Base-by-base conservation (phyloP, 1,284 basidiomycete genomes). In the Exobasidium rhododendri region DNA sequence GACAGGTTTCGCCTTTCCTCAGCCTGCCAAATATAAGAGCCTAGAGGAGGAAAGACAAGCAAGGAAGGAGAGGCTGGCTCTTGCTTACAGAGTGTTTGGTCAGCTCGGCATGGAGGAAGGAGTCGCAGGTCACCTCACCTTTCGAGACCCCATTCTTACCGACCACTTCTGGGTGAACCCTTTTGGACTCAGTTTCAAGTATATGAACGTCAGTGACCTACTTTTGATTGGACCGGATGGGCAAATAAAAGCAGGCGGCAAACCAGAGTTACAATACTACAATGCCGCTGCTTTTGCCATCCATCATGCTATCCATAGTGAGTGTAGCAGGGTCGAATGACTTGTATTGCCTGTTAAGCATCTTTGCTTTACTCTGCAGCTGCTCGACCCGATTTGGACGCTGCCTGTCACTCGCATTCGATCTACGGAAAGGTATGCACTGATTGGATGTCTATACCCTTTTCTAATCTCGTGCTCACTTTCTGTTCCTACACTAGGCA, bases 371-470 rank as follows among this genome's bases (percentile, higher is more conserved):
- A n/a, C n/a, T n/a, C n/a, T n/a, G n/a, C n/a, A n/a, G n/a, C 81
- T 14, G 83, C 84, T n/a, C 84, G 86, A 24, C 85, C 86, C 0
- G 86, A 88, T 69, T 83, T 87, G 20, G 70, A 85, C 35, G 86
- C 86, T 44, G 86, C 86, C 3, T 86, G 86, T 4, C 87, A 88
- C 77, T 85, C 84, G 20, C 87, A 88, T 75, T 85, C 84, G 3
- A 79, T 85, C 53, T 66, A 78, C 28, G 87, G 86, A n/a, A 85
- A 85, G 69, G 68, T 53, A 28, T 14, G 51, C 17, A n/a, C 28
- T 4, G 7, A n/a, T 10, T 10, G 17, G 35, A 40, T 7, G 7
- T 20, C 11, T 13, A 22, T 40, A 28, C n/a, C 20, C 22, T 17
- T 4, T 10, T 11, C 28, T 24, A 14, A 53, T 31, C 22, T 31